Conservation (phyloP, 2,329 filamentous ascomycete genomes). For the Trichophaea hybrida region DNA sequence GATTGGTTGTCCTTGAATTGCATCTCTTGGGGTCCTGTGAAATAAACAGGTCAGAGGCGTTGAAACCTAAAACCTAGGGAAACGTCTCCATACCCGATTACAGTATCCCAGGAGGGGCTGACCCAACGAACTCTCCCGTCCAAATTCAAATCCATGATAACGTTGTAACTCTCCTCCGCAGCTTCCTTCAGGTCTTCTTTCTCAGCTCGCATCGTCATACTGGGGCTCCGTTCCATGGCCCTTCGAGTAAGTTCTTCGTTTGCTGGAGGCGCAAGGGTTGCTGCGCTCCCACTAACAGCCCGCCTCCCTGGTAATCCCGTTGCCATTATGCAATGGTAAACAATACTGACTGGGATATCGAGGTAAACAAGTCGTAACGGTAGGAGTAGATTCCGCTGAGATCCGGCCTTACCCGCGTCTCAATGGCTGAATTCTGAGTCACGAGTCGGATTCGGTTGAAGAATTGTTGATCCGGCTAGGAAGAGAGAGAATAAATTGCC, state of each 20-base stretch:
- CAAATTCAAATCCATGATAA: conserved; percentile 85
- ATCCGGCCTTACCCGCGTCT: not conserved
- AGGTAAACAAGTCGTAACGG: not conserved
- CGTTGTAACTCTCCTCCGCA: conserved; percentile 89
- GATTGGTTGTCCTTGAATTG: conserved; percentile 62
- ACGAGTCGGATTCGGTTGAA: not conserved
- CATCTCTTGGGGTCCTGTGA: conserved; percentile 50
- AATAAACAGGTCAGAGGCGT: not conserved
- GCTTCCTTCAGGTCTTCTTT: conserved; percentile 87
- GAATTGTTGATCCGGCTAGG: not conserved
- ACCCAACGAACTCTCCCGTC: conserved; percentile 89
- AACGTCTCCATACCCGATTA: conserved; percentile 44
- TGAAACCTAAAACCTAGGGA: not conserved
- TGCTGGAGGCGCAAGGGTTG: conserved; percentile 20
- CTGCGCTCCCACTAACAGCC: conserved; percentile 4
- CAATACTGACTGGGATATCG: not conserved
- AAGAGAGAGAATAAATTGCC: conserved; percentile 1
- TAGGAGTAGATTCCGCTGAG: not conserved
- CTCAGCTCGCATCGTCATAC: conserved; percentile 44
- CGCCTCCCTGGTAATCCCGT: not conserved
- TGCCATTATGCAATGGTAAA: not conserved
- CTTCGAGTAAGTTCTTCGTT: conserved; percentile 22
- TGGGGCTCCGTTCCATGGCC: conserved; percentile 22
- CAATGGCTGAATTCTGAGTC: not conserved
- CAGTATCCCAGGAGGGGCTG: conserved; percentile 87